phyloP scores from a whole-genome alignment of 192 early-diverging fungal genomes.

The Gonapodya sp. region DNA sequence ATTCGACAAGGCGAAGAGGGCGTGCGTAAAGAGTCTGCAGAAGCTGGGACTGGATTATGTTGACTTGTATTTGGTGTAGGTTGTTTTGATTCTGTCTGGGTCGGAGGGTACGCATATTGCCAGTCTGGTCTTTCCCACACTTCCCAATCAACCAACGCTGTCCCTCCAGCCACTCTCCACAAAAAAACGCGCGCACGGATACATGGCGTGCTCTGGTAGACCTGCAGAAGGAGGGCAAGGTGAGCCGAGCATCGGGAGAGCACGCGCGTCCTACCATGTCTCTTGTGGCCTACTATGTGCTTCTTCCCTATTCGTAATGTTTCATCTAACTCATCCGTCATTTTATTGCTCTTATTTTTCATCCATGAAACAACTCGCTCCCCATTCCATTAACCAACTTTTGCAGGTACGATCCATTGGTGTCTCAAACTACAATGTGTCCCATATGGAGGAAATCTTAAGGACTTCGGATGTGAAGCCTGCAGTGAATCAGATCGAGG shows the following conservation, averaged over 20 bases:
- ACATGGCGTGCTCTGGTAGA: conserved; percentile 41
- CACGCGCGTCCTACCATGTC: no score
- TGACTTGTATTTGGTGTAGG: conserved; percentile 57
- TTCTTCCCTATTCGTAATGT: no score
- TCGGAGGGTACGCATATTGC: no score
- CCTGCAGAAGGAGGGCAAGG: conserved; percentile 33
- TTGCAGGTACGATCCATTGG: conserved; percentile 1
- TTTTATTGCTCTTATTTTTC: not conserved
- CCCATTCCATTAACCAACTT: not conserved
- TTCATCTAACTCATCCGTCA: not conserved
- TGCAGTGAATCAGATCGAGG: conserved; percentile 46
- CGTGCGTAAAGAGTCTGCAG: conserved; percentile 38
- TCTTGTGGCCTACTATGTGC: not conserved
- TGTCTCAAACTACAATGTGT: conserved; percentile 42
- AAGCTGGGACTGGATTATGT: conserved; percentile 43
- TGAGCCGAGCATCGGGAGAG: conserved; percentile 10
- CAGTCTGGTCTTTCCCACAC: no score
- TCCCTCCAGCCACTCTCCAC: not conserved
- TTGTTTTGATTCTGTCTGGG: no score
- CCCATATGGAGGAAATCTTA: conserved; percentile 39
- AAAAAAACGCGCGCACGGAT: not conserved
- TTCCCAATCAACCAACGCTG: no score
- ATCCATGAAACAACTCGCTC: not conserved
- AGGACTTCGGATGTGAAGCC: conserved; percentile 24
- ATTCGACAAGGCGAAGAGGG: conserved; percentile 31